Conservation (phyloP, 495 filamentous ascomycete species). For the Gamarada debralockiae region DNA sequence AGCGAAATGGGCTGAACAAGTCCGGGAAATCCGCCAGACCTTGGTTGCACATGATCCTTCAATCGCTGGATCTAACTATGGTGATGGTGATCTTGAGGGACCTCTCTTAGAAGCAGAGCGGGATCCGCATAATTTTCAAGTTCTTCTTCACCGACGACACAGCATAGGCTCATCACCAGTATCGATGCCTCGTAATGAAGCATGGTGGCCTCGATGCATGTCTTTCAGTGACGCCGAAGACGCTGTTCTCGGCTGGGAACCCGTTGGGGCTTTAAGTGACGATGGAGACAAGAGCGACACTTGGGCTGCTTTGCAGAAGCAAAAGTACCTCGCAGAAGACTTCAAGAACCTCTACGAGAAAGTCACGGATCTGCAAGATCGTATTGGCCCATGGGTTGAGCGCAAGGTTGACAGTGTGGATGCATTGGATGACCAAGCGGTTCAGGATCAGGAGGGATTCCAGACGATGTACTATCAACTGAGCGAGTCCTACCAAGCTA, state of each 20-base stretch:
- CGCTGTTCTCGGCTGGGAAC: slow-evolving; percentile 67
- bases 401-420: slow-evolving; percentile 59
- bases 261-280: slow-evolving; percentile 26
- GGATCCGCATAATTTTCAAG: slow-evolving; percentile 20
- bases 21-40: slow-evolving; percentile 15
- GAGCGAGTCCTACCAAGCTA: slow-evolving; percentile 55
- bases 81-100: slow-evolving; percentile 40
- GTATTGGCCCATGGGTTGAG: slow-evolving; percentile 63
- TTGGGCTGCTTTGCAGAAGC: slow-evolving; percentile 35
- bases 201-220: slow-evolving; percentile 72
- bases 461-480: slow-evolving; percentile 65
- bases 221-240: slow-evolving; percentile 91
- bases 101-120: slow-evolving; percentile 35
- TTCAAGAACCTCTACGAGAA: slow-evolving; percentile 53
- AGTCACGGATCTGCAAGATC: slow-evolving; percentile 43
- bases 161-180: slow-evolving; percentile 38
- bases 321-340: slow-evolving; percentile 53
- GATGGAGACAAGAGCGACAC: slow-evolving; percentile 19
- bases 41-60: slow-evolving; percentile 28
- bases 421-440: slow-evolving; percentile 55
- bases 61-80: slow-evolving; percentile 36
- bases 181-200: slow-evolving; percentile 41
- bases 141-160: slow-evolving; percentile 41
- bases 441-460: slow-evolving; percentile 60
- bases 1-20: slow-evolving; percentile 21